These are phyloP conservation scores for Ceratocystis smalleyi DNA, from an alignment of 2,329 filamentous ascomycete species.

Conservation along the genomic window DNA sequence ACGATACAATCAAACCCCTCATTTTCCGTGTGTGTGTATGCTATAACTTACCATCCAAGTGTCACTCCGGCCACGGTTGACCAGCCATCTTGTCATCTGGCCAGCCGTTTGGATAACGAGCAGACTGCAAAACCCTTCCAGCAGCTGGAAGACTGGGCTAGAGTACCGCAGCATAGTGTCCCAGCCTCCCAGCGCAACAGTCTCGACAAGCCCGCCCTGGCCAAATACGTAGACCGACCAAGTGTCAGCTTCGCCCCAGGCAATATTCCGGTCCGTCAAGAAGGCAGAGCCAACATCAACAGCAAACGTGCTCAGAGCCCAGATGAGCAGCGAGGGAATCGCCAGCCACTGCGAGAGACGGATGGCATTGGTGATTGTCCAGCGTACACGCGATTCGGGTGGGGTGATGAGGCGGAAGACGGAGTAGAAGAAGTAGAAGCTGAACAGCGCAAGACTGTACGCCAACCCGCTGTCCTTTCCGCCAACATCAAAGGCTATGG, in stretches of 20 bases:
- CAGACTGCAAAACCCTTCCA: conserved; percentile 91
- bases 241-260: conserved; percentile 41
- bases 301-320: conserved; percentile 89
- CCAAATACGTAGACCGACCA: conserved; percentile 79
- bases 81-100: conserved; percentile 86
- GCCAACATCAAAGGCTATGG: conserved; percentile 94
- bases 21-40: conserved; percentile 1
- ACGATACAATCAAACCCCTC: not conserved
- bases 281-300: conserved; percentile 61
- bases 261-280: conserved; percentile 70
- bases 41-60: conserved; percentile 70
- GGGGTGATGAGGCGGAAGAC: conserved; percentile 65
- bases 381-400: conserved; percentile 59
- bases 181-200: conserved; percentile 68
- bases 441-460: conserved; percentile 76
- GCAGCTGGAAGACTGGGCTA: conserved; percentile 82
- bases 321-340: conserved; percentile 75
- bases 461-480: conserved; percentile 86
- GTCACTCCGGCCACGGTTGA: conserved; percentile 84
- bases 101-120: conserved; percentile 89
- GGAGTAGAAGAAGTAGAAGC: conserved; percentile 84
- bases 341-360: conserved; percentile 72
- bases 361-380: conserved; percentile 52
- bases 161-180: conserved; percentile 79
- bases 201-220: conserved; percentile 67